Base-by-base conservation (phyloP, 441 rosid species). In the Brassica balearica region DNA sequence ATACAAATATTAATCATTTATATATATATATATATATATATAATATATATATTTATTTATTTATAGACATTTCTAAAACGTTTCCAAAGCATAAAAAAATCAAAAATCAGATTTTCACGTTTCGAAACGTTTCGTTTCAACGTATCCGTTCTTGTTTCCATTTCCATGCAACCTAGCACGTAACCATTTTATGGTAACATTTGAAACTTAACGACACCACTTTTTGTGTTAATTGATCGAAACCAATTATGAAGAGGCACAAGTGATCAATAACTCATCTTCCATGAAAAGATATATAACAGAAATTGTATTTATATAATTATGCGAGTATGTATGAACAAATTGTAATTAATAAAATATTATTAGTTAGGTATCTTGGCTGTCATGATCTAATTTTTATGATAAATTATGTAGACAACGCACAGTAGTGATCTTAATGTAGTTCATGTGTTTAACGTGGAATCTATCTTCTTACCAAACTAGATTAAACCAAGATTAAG, bases 391-490 rank as follows among this genome's bases (percentile, higher is more conserved):
- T 60, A 23, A 2, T 19, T 46, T 20, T 22, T 20, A 22, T 60
- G 69, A 73, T 11, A 20, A 48, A 6, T 55, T 38, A 25, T 25
- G 25, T 48, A 48, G 66, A 36, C 68, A 15, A 68, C 74, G 71
- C 71, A 38, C 3, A 69, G 11, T 29, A 74, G 58, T 79, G 79
- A 55, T 36, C 53, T 68, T 62, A 68, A 1, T 62, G 29, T 72
- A 34, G 3, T 14, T 38, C 71, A 51, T 68, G 32, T 60, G 60
- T 23, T 61, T 0, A 32, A 51, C 20, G 73, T 60, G 56, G 67
- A 25, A 29, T 12, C 51, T 22, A n/a, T 19, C 68, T 60, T 61
- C 74, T 11, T 14, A 60, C 70, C 61, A 62, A 55, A 53, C 6
- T 51, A 34, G 14, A 68, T n/a, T 46, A 15, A 65, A 15, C 2